Evolutionary conservation across 257 asterid species (phyloP).

Genomic region (Solanum rostratum): DNA sequence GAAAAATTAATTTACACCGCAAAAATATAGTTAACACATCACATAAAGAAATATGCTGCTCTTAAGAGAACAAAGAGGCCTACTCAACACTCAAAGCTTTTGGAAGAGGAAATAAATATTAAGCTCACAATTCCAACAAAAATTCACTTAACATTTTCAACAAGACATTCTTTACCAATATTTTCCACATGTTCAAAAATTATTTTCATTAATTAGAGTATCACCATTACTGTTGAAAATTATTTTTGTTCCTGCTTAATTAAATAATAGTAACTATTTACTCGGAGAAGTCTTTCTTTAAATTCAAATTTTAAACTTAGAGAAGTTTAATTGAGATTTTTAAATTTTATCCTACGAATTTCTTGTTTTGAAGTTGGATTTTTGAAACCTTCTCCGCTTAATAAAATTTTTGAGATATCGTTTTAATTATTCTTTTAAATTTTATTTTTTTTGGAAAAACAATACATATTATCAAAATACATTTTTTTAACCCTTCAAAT

Average conservation of each 20-base stretch:
- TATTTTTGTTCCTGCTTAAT: too few relatives aligned
- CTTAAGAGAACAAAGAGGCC: background rate
- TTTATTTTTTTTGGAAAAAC: too few relatives aligned
- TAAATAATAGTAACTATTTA: too few relatives aligned
- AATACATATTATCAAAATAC: background rate
- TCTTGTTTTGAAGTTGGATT: too few relatives aligned
- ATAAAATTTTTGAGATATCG: background rate
- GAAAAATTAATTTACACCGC: too few relatives aligned
- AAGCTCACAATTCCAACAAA: background rate
- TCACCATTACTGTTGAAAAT: background rate
- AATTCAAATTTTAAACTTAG: too few relatives aligned
- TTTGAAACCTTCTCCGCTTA: background rate
- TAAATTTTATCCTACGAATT: too few relatives aligned
- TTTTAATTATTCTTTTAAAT: background rate
- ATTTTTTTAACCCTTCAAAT: background rate
- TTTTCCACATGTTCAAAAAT: background rate
- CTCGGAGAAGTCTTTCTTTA: background rate
- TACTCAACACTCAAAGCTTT: background rate
- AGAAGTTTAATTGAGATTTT: background rate
- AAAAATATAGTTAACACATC: too few relatives aligned
- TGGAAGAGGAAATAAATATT: too few relatives aligned
- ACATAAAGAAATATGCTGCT: background rate
- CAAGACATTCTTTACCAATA: background rate
- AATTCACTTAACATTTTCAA: too few relatives aligned
- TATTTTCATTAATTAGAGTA: too few relatives aligned